A percentile compares a stretch with the other conserved stretches of the same genome.
These are phyloP conservation scores for Paracamarosporium sp. DNA, from an alignment of 2,329 filamentous ascomycete species.

Conservation along the genomic window DNA sequence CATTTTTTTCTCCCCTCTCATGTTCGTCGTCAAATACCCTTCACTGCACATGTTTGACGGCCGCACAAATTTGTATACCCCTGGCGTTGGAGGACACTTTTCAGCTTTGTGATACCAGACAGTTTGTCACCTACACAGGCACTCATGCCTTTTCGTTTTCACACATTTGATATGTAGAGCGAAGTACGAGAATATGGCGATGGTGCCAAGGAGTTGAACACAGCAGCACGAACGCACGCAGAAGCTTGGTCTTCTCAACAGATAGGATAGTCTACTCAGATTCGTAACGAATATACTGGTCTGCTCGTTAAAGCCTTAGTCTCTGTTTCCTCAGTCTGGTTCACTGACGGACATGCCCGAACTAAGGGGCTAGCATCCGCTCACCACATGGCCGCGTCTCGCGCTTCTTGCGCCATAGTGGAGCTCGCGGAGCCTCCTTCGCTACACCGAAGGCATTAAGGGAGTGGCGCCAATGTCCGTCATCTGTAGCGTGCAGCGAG, in stretches of 20 bases:
- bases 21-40: constrained; percentile 4
- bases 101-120: constrained; percentile 47
- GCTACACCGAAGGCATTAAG: neutral
- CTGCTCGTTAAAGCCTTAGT: neutral
- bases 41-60: constrained; percentile 37
- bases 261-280: constrained; percentile 1
- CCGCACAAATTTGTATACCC: constrained; percentile 32
- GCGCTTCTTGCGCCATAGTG: constrained; percentile 2
- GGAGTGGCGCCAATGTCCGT: neutral
- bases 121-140: constrained; percentile 42
- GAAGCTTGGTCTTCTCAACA: constrained; percentile 6
- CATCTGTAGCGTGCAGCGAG: neutral
- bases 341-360: neutral
- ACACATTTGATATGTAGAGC: neutral
- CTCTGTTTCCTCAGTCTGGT: neutral
- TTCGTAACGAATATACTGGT: neutral
- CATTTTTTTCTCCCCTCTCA: constrained; percentile 16
- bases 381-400: neutral
- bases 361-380: neutral
- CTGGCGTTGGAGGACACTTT: constrained; percentile 35
- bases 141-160: constrained; percentile 21
- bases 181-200: constrained; percentile 1
- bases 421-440: neutral
- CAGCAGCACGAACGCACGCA: constrained; percentile 13
- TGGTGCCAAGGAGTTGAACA: neutral